These are phyloP conservation scores for Goffeauzyma gilvescens DNA, from an alignment of 768 basidiomycete species.

Conservation along the genomic window DNA sequence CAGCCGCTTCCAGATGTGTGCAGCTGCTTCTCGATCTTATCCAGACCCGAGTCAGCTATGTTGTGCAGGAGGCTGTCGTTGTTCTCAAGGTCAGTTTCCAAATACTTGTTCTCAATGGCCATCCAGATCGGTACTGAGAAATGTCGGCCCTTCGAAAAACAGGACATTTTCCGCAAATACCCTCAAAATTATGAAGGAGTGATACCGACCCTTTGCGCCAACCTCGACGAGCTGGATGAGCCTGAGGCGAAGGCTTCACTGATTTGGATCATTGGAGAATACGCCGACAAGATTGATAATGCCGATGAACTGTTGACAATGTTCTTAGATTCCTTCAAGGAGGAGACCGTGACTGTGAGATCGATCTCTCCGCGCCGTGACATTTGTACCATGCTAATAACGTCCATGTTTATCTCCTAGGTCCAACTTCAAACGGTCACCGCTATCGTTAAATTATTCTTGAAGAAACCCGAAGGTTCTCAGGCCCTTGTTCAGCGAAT, in stretches of 20 bases:
- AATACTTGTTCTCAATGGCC: neutral
- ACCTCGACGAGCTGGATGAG: constrained; percentile 89
- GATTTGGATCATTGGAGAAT: constrained; percentile 99
- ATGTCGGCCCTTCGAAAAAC: neutral
- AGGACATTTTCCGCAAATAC: constrained; percentile 98
- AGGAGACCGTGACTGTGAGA: constrained; percentile 74
- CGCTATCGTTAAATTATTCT: constrained; percentile 87
- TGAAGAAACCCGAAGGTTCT: constrained; percentile 82
- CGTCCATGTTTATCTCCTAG: constrained; percentile 34
- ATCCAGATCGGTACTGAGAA: too few relatives aligned
- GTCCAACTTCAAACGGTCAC: constrained; percentile 47
- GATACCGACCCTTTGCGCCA: constrained; percentile 83
- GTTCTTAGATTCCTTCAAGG: constrained; percentile 80
- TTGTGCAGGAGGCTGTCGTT: constrained; percentile 93
- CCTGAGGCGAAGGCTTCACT: constrained; percentile 94
- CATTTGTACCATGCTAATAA: neutral
- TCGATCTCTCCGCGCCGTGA: neutral
- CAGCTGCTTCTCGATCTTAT: constrained; percentile 85
- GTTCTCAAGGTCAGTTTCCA: constrained; percentile 69
- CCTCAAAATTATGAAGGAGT: constrained; percentile 90
- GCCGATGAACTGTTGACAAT: constrained; percentile 76
- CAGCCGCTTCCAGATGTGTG: constrained; percentile 80
- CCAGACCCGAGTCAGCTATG: constrained; percentile 79
- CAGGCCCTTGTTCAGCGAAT: constrained; percentile 85
- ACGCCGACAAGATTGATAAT: constrained; percentile 92